A percentile compares a stretch with the other conserved stretches of the same genome.
phyloP scores from a whole-genome alignment of 2,329 filamentous ascomycete species.

The Aulographum hederae region DNA sequence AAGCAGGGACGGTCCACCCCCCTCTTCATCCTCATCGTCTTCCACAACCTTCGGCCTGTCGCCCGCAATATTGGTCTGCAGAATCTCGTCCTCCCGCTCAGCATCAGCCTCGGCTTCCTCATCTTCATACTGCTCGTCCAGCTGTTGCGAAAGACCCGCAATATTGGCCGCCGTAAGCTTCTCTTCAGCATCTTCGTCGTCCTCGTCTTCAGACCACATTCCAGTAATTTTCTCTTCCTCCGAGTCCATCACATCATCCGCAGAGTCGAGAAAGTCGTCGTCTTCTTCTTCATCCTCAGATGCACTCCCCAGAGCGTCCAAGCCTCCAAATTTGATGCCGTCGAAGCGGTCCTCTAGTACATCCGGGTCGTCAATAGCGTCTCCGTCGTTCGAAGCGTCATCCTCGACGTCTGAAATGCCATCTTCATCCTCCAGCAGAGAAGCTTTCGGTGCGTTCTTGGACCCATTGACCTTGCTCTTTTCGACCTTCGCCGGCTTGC shows the following conservation, averaged over 20 bases:
- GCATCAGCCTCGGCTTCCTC: slow-evolving; percentile 70
- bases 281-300: slow-evolving; percentile 15
- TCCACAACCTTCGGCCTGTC: slow-evolving; percentile 51
- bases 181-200: slow-evolving; percentile 81
- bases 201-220: slow-evolving; percentile 94
- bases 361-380: slow-evolving; percentile 18
- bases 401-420: slow-evolving; percentile 10
- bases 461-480: background rate
- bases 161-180: slow-evolving; percentile 92
- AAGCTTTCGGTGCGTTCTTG: slow-evolving; percentile 16
- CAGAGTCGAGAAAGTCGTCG: slow-evolving; percentile 21
- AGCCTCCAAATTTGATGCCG: slow-evolving; percentile 16
- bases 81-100: slow-evolving; percentile 65
- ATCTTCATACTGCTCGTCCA: slow-evolving; percentile 59
- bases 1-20: slow-evolving; percentile 37
- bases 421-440: slow-evolving; percentile 11
- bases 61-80: slow-evolving; percentile 86
- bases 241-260: slow-evolving; percentile 38
- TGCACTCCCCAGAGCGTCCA: slow-evolving; percentile 21
- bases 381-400: slow-evolving; percentile 12
- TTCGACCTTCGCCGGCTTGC: background rate
- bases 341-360: slow-evolving; percentile 29
- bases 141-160: slow-evolving; percentile 67
- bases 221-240: slow-evolving; percentile 44
- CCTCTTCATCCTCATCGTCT: slow-evolving; percentile 44